Conservation (phyloP, 2,329 filamentous ascomycete genomes). For the Calonectria ilicicola region DNA sequence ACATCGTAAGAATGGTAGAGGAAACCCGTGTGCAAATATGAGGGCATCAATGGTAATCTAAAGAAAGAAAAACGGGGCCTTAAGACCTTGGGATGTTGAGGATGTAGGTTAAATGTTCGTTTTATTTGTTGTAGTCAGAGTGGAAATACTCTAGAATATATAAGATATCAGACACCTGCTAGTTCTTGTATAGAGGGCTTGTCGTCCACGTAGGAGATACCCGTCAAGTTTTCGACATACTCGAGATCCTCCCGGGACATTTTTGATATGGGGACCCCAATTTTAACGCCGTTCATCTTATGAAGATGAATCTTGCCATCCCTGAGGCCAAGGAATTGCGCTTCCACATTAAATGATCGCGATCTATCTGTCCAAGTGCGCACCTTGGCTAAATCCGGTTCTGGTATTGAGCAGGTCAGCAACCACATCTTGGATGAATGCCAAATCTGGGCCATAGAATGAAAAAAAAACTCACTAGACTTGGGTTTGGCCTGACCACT, state of each 20-base stretch:
- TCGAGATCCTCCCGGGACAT: constrained; percentile 97
- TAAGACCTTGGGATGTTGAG: too few relatives aligned
- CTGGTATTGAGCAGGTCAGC: constrained; percentile 56
- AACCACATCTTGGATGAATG: not conserved
- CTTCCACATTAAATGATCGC: constrained; percentile 96
- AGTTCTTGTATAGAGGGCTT: too few relatives aligned
- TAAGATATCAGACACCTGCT: too few relatives aligned
- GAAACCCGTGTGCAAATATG: too few relatives aligned
- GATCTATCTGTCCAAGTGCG: constrained; percentile 95
- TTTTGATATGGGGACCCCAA: constrained; percentile 93
- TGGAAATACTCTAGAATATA: too few relatives aligned
- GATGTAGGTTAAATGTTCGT: too few relatives aligned
- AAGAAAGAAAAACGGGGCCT: too few relatives aligned
- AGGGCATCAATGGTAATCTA: too few relatives aligned
- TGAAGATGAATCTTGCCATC: constrained; percentile 98
- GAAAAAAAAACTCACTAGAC: constrained; percentile 76
- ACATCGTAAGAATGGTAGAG: too few relatives aligned
- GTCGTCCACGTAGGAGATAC: constrained; percentile 91
- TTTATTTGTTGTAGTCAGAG: too few relatives aligned
- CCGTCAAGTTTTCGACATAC: constrained; percentile 91
- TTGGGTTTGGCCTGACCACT: constrained; percentile 70
- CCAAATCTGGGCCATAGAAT: not conserved
- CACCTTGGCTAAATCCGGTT: constrained; percentile 85
- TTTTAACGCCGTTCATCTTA: constrained; percentile 98
- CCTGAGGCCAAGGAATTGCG: constrained; percentile 92